A percentile compares a stretch with the other conserved stretches of the same genome.
These are phyloP conservation scores for Dimocarpus longan DNA, from an alignment of 345 rosid species.

Conservation along the genomic window DNA sequence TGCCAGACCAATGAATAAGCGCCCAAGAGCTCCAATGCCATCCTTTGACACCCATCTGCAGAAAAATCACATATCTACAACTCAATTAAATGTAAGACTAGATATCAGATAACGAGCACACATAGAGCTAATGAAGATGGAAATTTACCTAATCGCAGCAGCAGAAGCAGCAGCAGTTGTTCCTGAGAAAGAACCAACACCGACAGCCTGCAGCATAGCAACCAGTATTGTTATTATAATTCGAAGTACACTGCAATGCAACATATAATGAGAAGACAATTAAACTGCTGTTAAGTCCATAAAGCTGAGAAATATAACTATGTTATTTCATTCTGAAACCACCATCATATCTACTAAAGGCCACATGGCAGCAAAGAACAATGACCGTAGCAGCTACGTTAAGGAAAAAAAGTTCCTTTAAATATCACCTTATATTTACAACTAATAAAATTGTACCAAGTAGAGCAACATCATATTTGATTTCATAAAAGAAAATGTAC, in stretches of 20 bases:
- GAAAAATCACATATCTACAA: constrained; percentile 27
- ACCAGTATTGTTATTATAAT: background rate
- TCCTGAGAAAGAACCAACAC: constrained; percentile 88
- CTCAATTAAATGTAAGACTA: constrained; percentile 24
- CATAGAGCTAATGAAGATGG: background rate
- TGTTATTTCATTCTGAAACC: background rate
- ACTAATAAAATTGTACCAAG: background rate
- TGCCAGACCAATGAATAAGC: constrained; percentile 81
- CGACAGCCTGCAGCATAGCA: constrained; percentile 72
- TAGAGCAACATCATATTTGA: too few species aligned
- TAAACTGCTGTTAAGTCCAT: background rate
- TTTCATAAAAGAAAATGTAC: background rate
- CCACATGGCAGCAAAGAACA: background rate
- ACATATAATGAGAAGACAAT: background rate
- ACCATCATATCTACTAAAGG: background rate
- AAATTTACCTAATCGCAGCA: constrained; percentile 83
- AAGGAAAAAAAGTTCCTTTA: too few species aligned
- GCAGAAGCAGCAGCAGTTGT: constrained; percentile 89
- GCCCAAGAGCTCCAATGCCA: constrained; percentile 96
- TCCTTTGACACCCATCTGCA: constrained; percentile 98
- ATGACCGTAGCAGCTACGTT: background rate
- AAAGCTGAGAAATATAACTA: background rate
- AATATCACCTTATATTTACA: too few species aligned
- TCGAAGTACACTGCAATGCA: background rate
- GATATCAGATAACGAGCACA: background rate